A percentile compares a stretch with the other conserved stretches of the same genome.
Evolutionary conservation across 2,329 filamentous ascomycete species (phyloP).

Genomic region (Tolypocladium sp.): DNA sequence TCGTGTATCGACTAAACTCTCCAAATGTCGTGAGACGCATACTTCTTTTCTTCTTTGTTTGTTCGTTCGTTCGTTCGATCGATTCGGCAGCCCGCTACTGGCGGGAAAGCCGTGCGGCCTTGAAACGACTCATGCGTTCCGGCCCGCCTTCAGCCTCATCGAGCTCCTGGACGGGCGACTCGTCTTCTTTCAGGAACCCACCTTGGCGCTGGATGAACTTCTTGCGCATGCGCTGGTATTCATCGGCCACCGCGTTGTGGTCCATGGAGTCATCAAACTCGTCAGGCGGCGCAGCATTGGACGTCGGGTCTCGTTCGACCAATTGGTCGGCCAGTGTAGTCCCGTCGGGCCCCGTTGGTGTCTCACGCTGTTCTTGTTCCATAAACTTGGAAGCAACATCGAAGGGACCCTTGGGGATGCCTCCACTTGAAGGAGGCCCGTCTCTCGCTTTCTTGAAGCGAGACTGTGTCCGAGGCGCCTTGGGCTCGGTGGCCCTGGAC

Average conservation of each 20-base stretch:
- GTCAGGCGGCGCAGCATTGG: conserved; percentile 34
- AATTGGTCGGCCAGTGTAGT: conserved; percentile 50
- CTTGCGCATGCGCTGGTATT: conserved; percentile 78
- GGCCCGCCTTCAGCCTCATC: conserved; percentile 56
- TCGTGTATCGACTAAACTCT: conserved; percentile 13
- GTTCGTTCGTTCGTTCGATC: conserved; percentile 2
- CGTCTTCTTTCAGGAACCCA: conserved; percentile 67
- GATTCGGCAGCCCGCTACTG: conserved; percentile 24
- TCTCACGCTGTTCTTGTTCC: conserved; percentile 24
- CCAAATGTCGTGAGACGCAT: not conserved
- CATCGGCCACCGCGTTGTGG: conserved; percentile 67
- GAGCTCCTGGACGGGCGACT: conserved; percentile 56
- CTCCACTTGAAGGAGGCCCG: conserved; percentile 4
- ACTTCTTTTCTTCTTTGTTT: not conserved
- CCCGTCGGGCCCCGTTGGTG: conserved; percentile 41
- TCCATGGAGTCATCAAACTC: conserved; percentile 63
- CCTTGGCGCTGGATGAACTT: conserved; percentile 75
- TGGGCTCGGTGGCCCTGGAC: conserved; percentile 16
- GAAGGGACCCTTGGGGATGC: conserved; percentile 30
- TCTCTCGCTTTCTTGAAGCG: conserved; percentile 40
- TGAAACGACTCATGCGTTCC: conserved; percentile 63
- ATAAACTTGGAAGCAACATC: conserved; percentile 32
- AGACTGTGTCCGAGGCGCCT: conserved; percentile 32
- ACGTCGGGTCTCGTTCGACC: conserved; percentile 40
- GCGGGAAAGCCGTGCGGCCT: conserved; percentile 55